Conservation (phyloP, 2,329 filamentous ascomycete species). For the Seiridium cupressi region DNA sequence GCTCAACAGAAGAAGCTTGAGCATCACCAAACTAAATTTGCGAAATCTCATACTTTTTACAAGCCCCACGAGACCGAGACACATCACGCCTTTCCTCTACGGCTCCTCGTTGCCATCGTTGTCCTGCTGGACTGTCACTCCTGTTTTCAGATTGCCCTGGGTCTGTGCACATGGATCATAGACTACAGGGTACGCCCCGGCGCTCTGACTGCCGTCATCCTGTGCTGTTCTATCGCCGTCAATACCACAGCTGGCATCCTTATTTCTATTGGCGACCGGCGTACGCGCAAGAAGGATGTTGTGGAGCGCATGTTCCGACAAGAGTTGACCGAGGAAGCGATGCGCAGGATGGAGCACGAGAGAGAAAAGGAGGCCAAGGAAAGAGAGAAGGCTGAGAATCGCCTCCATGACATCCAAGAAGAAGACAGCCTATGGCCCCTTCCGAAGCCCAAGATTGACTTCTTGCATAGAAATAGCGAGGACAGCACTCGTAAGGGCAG, state of each 20-base stretch:
- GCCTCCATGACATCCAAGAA: conserved; percentile 2
- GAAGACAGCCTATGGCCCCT: conserved; percentile 4
- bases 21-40: conserved; percentile 77
- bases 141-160: conserved; percentile 75
- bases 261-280: conserved; percentile 73
- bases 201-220: conserved; percentile 77
- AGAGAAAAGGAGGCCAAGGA: conserved; percentile 10
- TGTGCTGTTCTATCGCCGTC: conserved; percentile 73
- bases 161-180: conserved; percentile 76
- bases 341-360: conserved; percentile 5
- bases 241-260: conserved; percentile 76
- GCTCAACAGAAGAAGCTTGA: conserved; percentile 68
- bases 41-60: conserved; percentile 84
- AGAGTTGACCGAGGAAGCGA: conserved; percentile 63
- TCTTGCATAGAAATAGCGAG: conserved; percentile 5
- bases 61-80: conserved; percentile 84
- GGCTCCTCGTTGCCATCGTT: conserved; percentile 74
- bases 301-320: conserved; percentile 74
- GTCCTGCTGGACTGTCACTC: conserved; percentile 77
- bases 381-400: conserved; percentile 1
- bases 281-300: conserved; percentile 83
- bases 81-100: conserved; percentile 75
- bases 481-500: conserved; percentile 1
- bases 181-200: conserved; percentile 66
- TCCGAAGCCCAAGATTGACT: conserved; percentile 4